These are phyloP conservation scores for Pyrenula massariospora DNA, from an alignment of 495 filamentous ascomycete genomes.

Conservation along the genomic window DNA sequence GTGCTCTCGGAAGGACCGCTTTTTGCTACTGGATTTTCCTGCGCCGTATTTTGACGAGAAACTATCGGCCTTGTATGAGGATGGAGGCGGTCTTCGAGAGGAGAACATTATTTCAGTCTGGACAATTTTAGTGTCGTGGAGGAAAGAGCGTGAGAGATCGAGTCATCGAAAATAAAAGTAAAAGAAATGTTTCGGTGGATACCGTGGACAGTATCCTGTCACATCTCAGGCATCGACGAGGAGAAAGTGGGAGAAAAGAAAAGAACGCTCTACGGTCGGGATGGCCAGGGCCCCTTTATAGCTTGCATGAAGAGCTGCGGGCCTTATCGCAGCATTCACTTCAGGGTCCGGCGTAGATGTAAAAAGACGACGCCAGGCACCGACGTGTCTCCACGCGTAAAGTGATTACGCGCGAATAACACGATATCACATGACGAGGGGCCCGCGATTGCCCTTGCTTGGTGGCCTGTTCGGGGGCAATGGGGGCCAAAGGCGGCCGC, in stretches of 20 bases:
- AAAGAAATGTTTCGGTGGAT: conserved; percentile 19
- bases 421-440: not conserved
- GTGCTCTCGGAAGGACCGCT: conserved; percentile 18
- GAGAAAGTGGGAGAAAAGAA: not conserved
- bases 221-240: not conserved
- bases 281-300: not conserved
- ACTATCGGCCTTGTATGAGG: conserved; percentile 20
- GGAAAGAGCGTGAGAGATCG: not conserved
- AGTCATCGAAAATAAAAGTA: not conserved
- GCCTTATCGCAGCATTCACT: not conserved
- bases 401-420: not conserved
- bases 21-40: conserved; percentile 22
- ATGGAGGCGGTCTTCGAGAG: conserved; percentile 13
- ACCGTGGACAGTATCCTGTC: not conserved
- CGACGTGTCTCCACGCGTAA: conserved; percentile 2
- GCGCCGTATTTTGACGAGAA: conserved; percentile 34
- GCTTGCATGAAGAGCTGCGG: not conserved
- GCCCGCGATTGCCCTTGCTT: too few species aligned
- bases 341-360: not conserved
- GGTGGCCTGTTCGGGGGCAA: too few species aligned
- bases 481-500: not conserved
- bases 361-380: not conserved
- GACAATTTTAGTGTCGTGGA: not conserved
- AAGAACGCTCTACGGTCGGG: not conserved
- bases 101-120: conserved; percentile 15